Percentiles rank a stretch among this genome's conserved stretches.
Evolutionary conservation across 2,329 filamentous ascomycete species (phyloP).

Genomic region (Apiospora kogelbergensis): DNA sequence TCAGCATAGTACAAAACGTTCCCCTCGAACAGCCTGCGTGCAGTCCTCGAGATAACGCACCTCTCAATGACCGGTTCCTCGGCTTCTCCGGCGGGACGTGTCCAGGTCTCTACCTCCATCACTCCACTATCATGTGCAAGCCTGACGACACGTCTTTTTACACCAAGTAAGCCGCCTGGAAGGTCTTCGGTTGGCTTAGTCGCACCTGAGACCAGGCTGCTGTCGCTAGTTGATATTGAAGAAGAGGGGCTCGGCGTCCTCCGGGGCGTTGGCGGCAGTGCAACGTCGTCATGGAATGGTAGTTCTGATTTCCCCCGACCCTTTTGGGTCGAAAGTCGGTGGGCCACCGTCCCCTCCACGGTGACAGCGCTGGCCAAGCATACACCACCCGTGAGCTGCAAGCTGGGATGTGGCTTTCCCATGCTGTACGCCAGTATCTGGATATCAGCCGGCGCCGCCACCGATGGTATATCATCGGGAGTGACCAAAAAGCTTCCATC

Average conservation of each 20-base stretch:
- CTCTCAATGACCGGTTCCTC: not conserved
- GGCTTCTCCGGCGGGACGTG: not conserved
- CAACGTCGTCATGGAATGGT: too few relatives aligned
- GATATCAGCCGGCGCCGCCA: constrained; percentile 34
- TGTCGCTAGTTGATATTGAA: too few relatives aligned
- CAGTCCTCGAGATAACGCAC: not conserved
- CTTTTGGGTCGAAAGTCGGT: not conserved
- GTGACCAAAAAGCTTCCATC: too few relatives aligned
- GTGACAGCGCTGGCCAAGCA: constrained; percentile 45
- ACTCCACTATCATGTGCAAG: not conserved
- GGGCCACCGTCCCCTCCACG: constrained; percentile 40
- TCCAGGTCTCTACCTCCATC: not conserved
- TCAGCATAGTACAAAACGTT: not conserved
- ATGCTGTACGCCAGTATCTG: constrained; percentile 48
- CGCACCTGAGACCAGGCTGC: not conserved
- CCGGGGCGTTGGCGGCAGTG: not conserved
- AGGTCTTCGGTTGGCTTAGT: not conserved
- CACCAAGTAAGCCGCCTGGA: not conserved
- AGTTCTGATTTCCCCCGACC: too few relatives aligned
- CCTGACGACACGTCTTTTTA: not conserved
- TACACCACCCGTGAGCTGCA: constrained; percentile 53
- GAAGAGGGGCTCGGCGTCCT: not conserved
- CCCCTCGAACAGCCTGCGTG: not conserved
- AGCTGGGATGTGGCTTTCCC: constrained; percentile 48
- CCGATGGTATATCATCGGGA: too few relatives aligned